Evolutionary conservation across 108 stramenopile genomes (phyloP), one percentile per base, ranked within the genome.

Genomic region (Epithemia pelagica): DNA sequence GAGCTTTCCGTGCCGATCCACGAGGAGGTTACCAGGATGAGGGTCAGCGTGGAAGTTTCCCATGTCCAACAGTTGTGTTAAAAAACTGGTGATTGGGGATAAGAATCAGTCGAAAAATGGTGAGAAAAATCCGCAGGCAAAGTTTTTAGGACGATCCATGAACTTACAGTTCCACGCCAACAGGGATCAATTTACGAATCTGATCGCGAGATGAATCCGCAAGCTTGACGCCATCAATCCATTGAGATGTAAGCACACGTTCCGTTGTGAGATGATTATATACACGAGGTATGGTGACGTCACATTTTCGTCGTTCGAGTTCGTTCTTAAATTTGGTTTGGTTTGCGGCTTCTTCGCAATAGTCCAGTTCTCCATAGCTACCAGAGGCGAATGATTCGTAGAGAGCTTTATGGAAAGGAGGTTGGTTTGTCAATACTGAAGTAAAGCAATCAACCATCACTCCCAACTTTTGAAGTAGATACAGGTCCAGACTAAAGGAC

Each of bases 361-460:
- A 99, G 78, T 99, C 96, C 57, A 99, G 89, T 61, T 99, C 98
- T 18, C 28, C 74, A 28, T 97, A 99, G n/a, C 76, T 77, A 27
- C 83, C 79, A 22, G 58, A 24, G 1, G 79, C 69, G 63, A 78
- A 84, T 1, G 76, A 52, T 55, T 79, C 77, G 54, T 78, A 78
- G 26, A 85, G 69, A 21, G 64, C 64, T 23, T 72, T 62, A 54
- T 83, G 81, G 51, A 66, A 81, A 18, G 86, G 82, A 22, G 66
- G 30, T 51, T 87, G 86, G 8, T 94, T 74, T 21, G 92, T 91
- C 52, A 90, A 67, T 0, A 74, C 26, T 2, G 78, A 75, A 19
- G 77, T 82, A 27, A 90, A 67, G 2, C 58, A 72, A 66, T 90
- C 89, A 33, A 86, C 67, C 28, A 80, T 31, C 32, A 76, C 67